Percentiles rank a stretch among this genome's conserved stretches.
Evolutionary conservation across 148 eudicot species (phyloP).

Genomic region (Dianthus caryophyllus): DNA sequence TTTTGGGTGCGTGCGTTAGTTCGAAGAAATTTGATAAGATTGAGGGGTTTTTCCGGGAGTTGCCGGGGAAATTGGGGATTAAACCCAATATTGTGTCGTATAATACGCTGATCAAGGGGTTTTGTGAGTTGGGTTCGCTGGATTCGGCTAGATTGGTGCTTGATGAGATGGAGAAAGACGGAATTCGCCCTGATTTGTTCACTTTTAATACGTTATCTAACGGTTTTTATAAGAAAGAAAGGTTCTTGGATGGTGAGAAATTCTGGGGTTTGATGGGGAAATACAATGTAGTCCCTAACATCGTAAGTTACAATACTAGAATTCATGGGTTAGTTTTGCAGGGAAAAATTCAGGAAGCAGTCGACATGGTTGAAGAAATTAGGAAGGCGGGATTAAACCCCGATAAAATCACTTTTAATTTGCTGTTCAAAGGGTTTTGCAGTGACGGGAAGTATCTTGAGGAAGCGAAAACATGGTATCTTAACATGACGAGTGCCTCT

Average conservation of each 20-base stretch:
- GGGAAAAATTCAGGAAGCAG: constrained; percentile 15
- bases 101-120: constrained; percentile 42
- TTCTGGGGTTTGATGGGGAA: constrained; percentile 27
- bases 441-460: constrained; percentile 19
- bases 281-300: constrained; percentile 29
- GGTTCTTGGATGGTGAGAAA: constrained; percentile 35
- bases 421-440: constrained; percentile 32
- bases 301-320: constrained; percentile 26
- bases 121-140: constrained; percentile 32
- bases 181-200: constrained; percentile 22
- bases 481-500: constrained; percentile 13
- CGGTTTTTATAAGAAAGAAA: constrained; percentile 17
- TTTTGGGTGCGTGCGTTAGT: constrained; percentile 51
- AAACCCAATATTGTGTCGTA: constrained; percentile 47
- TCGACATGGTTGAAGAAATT: constrained; percentile 28
- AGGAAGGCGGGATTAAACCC: constrained; percentile 22
- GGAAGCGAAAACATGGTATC: constrained; percentile 31
- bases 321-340: constrained; percentile 21
- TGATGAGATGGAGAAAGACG: constrained; percentile 34
- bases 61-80: constrained; percentile 34
- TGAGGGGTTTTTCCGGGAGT: constrained; percentile 34
- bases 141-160: constrained; percentile 26
- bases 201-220: constrained; percentile 28
- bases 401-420: constrained; percentile 25
- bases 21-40: constrained; percentile 39